A percentile compares a stretch with the other conserved stretches of the same genome.
These are phyloP conservation scores for Colletotrichum lupini DNA, from an alignment of 2,329 filamentous ascomycete genomes.

Conservation along the genomic window DNA sequence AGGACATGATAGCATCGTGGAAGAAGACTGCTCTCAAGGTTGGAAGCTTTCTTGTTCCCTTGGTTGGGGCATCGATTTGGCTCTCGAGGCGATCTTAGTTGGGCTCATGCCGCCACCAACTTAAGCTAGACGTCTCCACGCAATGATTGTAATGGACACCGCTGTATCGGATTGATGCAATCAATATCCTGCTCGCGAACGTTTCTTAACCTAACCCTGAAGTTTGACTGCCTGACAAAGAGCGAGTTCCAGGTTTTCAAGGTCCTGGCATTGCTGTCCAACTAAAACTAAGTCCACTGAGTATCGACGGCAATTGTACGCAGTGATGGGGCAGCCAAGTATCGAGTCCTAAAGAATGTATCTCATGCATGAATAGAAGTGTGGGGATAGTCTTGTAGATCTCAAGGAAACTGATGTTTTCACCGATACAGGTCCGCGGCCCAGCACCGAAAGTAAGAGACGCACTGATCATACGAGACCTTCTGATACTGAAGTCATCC, in stretches of 20 bases:
- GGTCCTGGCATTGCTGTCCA: too few species aligned
- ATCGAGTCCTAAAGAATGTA: too few species aligned
- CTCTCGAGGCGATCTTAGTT: neutral
- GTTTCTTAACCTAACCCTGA: neutral
- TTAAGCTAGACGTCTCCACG: too few species aligned
- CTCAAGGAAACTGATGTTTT: neutral
- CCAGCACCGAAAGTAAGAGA: neutral
- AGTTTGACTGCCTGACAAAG: neutral
- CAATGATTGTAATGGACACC: too few species aligned
- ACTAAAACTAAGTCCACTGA: too few species aligned
- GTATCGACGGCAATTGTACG: too few species aligned
- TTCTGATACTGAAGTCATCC: neutral
- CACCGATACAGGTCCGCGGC: neutral
- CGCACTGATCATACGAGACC: neutral
- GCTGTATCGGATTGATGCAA: neutral
- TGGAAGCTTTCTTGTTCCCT: neutral
- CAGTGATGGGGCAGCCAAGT: too few species aligned
- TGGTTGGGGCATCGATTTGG: conserved; percentile 12
- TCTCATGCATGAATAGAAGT: too few species aligned
- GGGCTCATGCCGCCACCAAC: too few species aligned
- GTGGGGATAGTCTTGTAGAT: neutral
- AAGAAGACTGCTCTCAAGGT: conserved; percentile 13
- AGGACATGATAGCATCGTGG: conserved; percentile 10
- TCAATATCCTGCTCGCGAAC: rapidly evolving
- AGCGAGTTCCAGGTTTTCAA: too few species aligned